These are phyloP conservation scores for Aspergillus sp. DNA, from an alignment of 2,329 filamentous ascomycete species.

Conservation along the genomic window DNA sequence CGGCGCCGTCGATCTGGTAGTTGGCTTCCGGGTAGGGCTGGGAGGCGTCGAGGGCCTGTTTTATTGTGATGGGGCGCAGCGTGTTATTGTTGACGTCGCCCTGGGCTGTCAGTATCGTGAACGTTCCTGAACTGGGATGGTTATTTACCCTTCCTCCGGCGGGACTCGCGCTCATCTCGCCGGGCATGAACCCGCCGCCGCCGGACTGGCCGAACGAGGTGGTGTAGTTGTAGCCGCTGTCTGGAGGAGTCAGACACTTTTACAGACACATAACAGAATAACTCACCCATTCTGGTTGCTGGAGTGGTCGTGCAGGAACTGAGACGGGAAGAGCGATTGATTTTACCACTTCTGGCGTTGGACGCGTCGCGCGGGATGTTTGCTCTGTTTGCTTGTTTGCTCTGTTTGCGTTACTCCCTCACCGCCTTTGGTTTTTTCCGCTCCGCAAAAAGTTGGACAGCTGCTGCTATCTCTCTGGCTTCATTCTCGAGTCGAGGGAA, in stretches of 20 bases:
- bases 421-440: conserved; percentile 22
- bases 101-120: conserved; percentile 3
- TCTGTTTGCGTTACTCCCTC: conserved; percentile 12
- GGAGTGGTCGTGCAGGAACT: conserved; percentile 4
- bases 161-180: conserved; percentile 39
- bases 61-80: conserved; percentile 87
- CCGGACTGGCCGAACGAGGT: conserved; percentile 47
- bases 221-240: conserved; percentile 37
- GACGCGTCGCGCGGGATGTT: conserved; percentile 29
- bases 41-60: conserved; percentile 78
- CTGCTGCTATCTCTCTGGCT: not conserved
- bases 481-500: too few relatives aligned
- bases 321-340: conserved; percentile 10
- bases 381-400: conserved; percentile 15
- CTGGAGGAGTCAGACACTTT: conserved; percentile 9
- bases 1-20: conserved; percentile 71
- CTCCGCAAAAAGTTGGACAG: conserved; percentile 5
- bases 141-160: conserved; percentile 31
- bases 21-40: conserved; percentile 65
- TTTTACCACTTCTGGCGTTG: conserved; percentile 33
- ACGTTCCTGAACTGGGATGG: not conserved
- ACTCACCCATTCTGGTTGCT: conserved; percentile 21
- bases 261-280: not conserved
- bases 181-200: conserved; percentile 52
- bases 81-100: conserved; percentile 64